Percentiles rank a stretch among this genome's conserved stretches.
These are phyloP conservation scores for Pterocarpus santalinus DNA, from an alignment of 306 rosid species.

Conservation along the genomic window DNA sequence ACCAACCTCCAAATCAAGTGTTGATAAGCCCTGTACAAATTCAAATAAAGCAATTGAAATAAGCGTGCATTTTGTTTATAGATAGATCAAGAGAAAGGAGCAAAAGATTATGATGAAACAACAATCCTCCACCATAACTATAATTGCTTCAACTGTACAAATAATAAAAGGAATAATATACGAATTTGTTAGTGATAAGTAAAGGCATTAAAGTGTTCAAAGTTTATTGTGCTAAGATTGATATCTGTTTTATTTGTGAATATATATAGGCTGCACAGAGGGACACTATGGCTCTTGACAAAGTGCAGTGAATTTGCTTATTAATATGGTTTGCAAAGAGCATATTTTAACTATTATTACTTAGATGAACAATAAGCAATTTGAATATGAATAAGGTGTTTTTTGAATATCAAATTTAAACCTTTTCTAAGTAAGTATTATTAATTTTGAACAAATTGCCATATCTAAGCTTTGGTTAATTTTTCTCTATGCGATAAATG, in stretches of 20 bases:
- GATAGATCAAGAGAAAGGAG: neutral
- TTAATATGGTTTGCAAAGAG: neutral
- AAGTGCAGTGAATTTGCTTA: neutral
- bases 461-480: too few species aligned
- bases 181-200: too few species aligned
- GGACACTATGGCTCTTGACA: neutral
- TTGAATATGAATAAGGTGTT: neutral
- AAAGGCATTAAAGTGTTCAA: too few species aligned
- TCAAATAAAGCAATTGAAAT: conserved; percentile 43
- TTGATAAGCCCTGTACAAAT: conserved; percentile 72
- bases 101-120: neutral
- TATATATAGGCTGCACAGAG: neutral
- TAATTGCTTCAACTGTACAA: too few species aligned
- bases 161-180: too few species aligned
- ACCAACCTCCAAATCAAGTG: conserved; percentile 74
- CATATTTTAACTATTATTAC: neutral
- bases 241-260: too few species aligned
- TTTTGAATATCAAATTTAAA: neutral
- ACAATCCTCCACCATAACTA: too few species aligned
- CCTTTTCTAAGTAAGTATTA: neutral
- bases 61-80: conserved; percentile 38
- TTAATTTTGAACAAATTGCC: too few species aligned
- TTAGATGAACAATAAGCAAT: neutral
- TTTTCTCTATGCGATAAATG: too few species aligned
- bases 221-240: too few species aligned